phyloP scores from a whole-genome alignment of 2,329 filamentous ascomycete species.

The Fusarium pseudonygamai region DNA sequence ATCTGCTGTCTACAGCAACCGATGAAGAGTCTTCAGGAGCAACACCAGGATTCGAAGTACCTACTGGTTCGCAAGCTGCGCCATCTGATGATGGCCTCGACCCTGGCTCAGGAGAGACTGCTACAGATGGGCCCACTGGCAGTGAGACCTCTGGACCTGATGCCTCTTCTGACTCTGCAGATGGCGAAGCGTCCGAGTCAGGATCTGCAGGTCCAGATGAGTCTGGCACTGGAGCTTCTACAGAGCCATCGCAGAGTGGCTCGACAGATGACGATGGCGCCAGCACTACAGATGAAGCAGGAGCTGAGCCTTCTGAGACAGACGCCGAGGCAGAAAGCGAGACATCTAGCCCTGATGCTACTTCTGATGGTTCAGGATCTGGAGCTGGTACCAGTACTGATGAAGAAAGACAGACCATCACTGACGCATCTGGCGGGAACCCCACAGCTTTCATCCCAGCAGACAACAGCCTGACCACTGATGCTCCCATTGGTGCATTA shows the following conservation, averaged over 20 bases:
- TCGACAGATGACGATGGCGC: background rate
- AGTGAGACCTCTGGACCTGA: fast-evolving
- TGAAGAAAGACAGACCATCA: background rate
- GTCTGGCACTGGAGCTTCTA: background rate
- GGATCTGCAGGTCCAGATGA: fast-evolving
- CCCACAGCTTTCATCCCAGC: background rate
- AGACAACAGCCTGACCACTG: background rate
- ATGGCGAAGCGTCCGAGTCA: background rate
- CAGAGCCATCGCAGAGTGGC: background rate
- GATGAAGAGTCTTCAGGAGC: background rate
- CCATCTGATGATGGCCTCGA: background rate
- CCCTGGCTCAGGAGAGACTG: background rate
- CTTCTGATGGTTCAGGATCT: background rate
- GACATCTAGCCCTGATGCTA: too few relatives aligned
- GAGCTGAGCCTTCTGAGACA: background rate
- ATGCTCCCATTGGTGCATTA: background rate
- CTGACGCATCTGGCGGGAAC: background rate
- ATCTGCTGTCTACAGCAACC: background rate
- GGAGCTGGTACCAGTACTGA: background rate
- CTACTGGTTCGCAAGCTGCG: background rate
- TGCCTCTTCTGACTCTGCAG: background rate
- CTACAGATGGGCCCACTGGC: fast-evolving
- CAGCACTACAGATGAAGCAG: background rate
- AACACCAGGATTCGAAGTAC: background rate
- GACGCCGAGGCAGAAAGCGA: background rate